Evolutionary conservation across 805 yeast genomes (phyloP).

Genomic region (Cyberlindnera subsufficiens): DNA sequence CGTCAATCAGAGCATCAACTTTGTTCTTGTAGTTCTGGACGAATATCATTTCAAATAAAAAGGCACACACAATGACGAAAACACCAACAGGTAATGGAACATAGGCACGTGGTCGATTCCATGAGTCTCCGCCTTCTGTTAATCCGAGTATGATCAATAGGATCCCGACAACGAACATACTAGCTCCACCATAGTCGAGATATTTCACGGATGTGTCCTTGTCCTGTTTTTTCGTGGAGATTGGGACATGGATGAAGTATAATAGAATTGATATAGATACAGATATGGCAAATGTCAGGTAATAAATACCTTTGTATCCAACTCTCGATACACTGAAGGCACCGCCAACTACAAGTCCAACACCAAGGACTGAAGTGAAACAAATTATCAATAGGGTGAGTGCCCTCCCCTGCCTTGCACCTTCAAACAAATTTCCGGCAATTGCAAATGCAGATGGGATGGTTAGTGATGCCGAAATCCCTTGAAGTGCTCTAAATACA

Average conservation of each 20-base stretch:
- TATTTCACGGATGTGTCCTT: slow-evolving; percentile 18
- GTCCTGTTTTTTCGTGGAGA: slow-evolving; percentile 21
- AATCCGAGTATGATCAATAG: slow-evolving; percentile 36
- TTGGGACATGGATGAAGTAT: slow-evolving; percentile 26
- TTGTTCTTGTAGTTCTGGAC: slow-evolving; percentile 10
- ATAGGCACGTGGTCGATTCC: slow-evolving; percentile 36
- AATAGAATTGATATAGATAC: slow-evolving; percentile 17
- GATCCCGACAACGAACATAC: slow-evolving; percentile 29
- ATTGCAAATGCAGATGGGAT: slow-evolving; percentile 33
- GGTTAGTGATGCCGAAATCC: slow-evolving; percentile 35
- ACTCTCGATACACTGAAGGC: slow-evolving; percentile 32
- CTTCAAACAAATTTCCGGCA: slow-evolving; percentile 25
- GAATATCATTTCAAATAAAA: slow-evolving; percentile 26
- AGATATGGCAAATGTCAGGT: slow-evolving; percentile 30
- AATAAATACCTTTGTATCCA: slow-evolving; percentile 36
- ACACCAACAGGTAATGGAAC: slow-evolving; percentile 35
- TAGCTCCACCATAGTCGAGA: slow-evolving; percentile 31
- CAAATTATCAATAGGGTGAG: slow-evolving; percentile 22
- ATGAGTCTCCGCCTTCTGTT: slow-evolving; percentile 37
- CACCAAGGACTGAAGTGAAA: slow-evolving; percentile 28
- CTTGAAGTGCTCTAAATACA: slow-evolving; percentile 40
- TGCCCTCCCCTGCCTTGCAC: slow-evolving; percentile 22
- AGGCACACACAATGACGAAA: slow-evolving; percentile 20
- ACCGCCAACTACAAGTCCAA: slow-evolving; percentile 39
- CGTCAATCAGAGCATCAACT: background rate